Evolutionary conservation across 345 rosid genomes (phyloP).

Genomic region (Rhodamnia argentea): DNA sequence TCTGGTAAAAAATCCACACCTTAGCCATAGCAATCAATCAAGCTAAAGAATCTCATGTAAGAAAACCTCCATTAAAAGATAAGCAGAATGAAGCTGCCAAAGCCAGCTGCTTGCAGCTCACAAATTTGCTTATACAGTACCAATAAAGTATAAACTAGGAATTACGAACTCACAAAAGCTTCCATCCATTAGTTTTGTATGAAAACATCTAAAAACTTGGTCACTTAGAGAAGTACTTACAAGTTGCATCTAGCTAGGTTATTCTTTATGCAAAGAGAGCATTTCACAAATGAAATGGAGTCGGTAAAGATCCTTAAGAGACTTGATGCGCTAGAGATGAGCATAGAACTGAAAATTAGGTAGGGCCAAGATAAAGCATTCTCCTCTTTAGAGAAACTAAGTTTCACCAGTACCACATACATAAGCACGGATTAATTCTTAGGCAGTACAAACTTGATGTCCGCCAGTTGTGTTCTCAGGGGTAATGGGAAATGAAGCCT

Average conservation of each 20-base stretch:
- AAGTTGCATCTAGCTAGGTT: not conserved
- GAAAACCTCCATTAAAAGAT: not conserved
- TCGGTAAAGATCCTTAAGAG: not conserved
- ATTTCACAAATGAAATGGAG: not conserved
- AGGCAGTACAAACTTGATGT: not conserved
- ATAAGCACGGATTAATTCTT: not conserved
- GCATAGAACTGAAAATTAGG: not conserved
- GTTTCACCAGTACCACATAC: not conserved
- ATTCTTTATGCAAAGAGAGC: not conserved
- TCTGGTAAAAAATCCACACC: not conserved
- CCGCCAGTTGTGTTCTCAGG: not conserved
- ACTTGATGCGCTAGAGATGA: not conserved
- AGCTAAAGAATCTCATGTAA: not conserved
- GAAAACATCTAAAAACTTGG: not conserved
- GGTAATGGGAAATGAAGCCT: not conserved
- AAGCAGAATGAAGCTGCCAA: not conserved
- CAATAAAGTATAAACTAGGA: not conserved
- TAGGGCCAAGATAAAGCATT: not conserved
- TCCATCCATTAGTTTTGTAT: not conserved
- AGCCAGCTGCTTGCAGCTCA: not conserved
- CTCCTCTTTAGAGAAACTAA: not conserved
- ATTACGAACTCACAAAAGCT: not conserved
- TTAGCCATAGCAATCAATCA: not conserved
- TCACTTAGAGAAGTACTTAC: not conserved
- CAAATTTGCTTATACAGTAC: not conserved